Evolutionary conservation across 2,329 filamentous ascomycete species (phyloP).

Genomic region (Cytospora piceicola): DNA sequence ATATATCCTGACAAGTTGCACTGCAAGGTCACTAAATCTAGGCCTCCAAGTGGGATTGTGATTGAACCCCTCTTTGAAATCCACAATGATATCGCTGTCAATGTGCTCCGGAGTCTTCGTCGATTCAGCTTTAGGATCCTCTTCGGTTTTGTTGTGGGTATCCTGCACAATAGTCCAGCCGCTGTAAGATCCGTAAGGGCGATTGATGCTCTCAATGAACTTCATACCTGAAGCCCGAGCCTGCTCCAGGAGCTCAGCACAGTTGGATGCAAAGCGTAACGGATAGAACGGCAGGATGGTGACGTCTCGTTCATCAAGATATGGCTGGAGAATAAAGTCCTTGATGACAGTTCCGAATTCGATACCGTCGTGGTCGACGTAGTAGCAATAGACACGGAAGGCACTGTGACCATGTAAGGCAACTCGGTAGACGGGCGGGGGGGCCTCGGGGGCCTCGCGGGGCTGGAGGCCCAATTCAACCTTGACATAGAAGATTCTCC

Average conservation of each 20-base stretch:
- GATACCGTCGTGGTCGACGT: neutral
- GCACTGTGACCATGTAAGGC: too few relatives aligned
- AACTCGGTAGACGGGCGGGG: too few relatives aligned
- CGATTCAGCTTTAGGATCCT: too few relatives aligned
- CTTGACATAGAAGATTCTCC: neutral
- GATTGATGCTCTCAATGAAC: neutral
- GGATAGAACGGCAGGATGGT: neutral
- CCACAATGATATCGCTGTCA: slow-evolving; percentile 12
- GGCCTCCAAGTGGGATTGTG: neutral
- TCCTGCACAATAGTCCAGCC: neutral
- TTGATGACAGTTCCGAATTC: neutral
- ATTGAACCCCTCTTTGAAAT: neutral
- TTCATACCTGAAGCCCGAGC: neutral
- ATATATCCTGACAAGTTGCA: too few relatives aligned
- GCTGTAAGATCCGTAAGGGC: neutral
- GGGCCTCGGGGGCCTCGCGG: too few relatives aligned
- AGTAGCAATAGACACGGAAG: neutral
- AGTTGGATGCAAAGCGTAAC: neutral
- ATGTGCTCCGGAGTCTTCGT: slow-evolving; percentile 7
- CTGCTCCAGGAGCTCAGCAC: neutral
- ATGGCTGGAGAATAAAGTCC: neutral
- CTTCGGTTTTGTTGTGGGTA: neutral
- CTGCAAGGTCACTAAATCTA: too few relatives aligned
- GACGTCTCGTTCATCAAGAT: neutral
- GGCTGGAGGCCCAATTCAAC: too few relatives aligned